Conservation (phyloP, 164 flowering plant species). For the Brasenia schreberi region DNA sequence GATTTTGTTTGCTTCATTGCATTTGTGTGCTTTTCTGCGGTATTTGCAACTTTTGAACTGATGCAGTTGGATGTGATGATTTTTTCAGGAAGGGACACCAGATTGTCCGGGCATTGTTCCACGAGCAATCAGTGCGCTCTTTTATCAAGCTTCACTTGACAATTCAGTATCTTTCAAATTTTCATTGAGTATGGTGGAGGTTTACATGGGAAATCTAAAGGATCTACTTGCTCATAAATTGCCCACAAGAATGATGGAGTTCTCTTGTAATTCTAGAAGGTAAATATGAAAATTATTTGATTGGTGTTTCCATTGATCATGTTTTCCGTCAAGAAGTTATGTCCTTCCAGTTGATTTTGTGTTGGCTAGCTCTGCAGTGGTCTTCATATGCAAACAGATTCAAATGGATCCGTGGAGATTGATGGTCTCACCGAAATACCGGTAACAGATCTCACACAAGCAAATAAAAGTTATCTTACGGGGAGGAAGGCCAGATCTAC, state of each 20-base stretch:
- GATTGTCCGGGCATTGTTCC: conserved; percentile 60
- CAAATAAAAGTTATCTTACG: conserved; percentile 49
- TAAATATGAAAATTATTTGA: too few relatives aligned
- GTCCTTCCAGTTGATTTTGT: too few relatives aligned
- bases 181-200: conserved; percentile 86
- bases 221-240: conserved; percentile 40
- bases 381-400: conserved; percentile 67
- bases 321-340: too few relatives aligned
- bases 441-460: conserved; percentile 44
- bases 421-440: conserved; percentile 58
- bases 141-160: conserved; percentile 29
- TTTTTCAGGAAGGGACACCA: conserved; percentile 48
- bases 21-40: not conserved
- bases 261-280: not conserved
- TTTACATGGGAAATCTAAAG: conserved; percentile 66
- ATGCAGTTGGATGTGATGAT: not conserved
- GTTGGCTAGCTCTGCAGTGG: conserved; percentile 31
- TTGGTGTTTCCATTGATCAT: too few relatives aligned
- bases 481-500: conserved; percentile 66
- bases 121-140: conserved; percentile 51
- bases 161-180: conserved; percentile 26
- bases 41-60: not conserved
- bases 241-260: not conserved
- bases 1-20: not conserved
- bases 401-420: conserved; percentile 55